Evolutionary conservation across 176 grass and related monocot species (phyloP), one percentile per base, ranked within the genome.

Genomic region (Chloris gayana): DNA sequence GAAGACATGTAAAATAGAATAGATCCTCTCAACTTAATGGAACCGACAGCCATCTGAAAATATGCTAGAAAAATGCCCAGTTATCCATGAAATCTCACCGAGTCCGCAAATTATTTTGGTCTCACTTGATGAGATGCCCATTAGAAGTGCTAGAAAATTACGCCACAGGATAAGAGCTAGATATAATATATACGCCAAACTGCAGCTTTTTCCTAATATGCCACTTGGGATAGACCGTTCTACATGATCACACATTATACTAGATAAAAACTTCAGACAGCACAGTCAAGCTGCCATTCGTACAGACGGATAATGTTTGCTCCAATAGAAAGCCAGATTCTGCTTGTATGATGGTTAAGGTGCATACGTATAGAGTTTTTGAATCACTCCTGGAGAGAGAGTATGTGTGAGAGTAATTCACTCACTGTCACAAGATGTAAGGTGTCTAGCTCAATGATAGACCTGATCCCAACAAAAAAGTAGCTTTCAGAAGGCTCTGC

Each of bases 401-500:
- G 63, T 19, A 51, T 31, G 14, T 56, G 51, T n/a, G 60, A 71
- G 64, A 86, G 37, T 68, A 80, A 86, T 80, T 91, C 83, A 66
- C 74, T 80, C 70, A 45, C 60, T 77, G 79, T 94, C 82, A 82
- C 78, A 86, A 68, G 77, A 82, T 82, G 88, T 86, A 88, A 79
- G 75, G 82, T 75, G 85, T 60, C 70, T 75, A 79, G 88, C 80
- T 88, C 79, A 82, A 87, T 94, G 88, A 91, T 84, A 79, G 88
- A 82, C 63, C 49, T 80, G 58, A 61, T n/a, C 42, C 66, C 67
- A 91, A 94, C 88, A 94, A 94, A 94, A 75, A 22, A 65, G 86
- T 91, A 80, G 65, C 88, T 91, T 80, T 94, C 92, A 89, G 79
- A 91, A 94, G 71, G 88, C 86, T 89, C 86, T 77, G 82, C 75